These are phyloP conservation scores for thale cress (Arabidopsis thaliana) DNA, from an alignment of 345 rosid species.

Conservation along the genomic window DNA sequence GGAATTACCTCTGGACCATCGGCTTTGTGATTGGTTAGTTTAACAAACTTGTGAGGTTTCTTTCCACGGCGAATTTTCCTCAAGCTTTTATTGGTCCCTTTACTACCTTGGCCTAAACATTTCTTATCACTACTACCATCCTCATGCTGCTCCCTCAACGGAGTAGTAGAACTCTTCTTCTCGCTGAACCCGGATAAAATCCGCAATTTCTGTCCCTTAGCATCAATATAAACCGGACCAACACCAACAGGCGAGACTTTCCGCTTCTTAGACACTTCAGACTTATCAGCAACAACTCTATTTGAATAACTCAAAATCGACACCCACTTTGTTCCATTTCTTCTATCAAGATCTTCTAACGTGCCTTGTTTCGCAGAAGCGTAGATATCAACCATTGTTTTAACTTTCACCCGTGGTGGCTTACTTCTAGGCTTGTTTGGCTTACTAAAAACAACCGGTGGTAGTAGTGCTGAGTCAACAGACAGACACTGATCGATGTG, in stretches of 20 bases:
- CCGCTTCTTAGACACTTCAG: constrained; percentile 54
- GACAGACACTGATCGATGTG: constrained; percentile 98
- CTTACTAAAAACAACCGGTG: constrained; percentile 62
- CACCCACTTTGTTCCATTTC: constrained; percentile 66
- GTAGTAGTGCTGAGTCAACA: constrained; percentile 62
- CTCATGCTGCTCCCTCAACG: constrained; percentile 14
- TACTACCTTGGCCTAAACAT: constrained; percentile 47
- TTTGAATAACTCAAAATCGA: constrained; percentile 50
- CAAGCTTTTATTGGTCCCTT: constrained; percentile 48
- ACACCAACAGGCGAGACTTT: constrained; percentile 52
- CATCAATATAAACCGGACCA: constrained; percentile 94
- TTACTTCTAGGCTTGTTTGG: constrained; percentile 70
- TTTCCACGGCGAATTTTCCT: constrained; percentile 57
- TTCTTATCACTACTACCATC: constrained; percentile 30
- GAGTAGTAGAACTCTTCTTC: constrained; percentile 36
- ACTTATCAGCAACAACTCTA: constrained; percentile 46
- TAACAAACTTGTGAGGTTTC: constrained; percentile 64
- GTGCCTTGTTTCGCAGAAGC: constrained; percentile 70
- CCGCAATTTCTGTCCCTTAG: constrained; percentile 78
- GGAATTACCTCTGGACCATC: constrained; percentile 58
- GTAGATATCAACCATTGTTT: constrained; percentile 85
- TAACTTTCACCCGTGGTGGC: constrained; percentile 63
- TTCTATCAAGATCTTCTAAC: constrained; percentile 85
- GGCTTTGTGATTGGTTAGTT: constrained; percentile 57
- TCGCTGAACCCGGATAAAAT: constrained; percentile 67